Conservation (phyloP, 148 eudicot species). For the Vaccinium macrocarpon region DNA sequence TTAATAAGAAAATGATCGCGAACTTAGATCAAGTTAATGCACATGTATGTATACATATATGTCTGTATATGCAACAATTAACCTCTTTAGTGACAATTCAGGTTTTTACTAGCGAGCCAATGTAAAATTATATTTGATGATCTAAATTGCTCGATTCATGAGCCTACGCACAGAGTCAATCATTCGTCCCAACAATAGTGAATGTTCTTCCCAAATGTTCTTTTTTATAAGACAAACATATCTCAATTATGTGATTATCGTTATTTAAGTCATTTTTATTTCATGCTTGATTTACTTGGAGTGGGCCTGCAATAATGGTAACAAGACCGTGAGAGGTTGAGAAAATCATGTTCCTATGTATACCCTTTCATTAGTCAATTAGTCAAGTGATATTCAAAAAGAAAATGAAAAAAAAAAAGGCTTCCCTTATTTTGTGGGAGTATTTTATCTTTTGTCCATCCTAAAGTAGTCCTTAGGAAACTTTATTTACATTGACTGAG, state of each 20-base stretch:
- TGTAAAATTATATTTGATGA: neutral
- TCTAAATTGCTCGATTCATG: neutral
- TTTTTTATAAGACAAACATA: neutral
- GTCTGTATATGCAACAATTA: too few relatives aligned
- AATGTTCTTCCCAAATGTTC: too few relatives aligned
- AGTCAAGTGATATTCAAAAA: neutral
- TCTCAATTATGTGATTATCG: neutral
- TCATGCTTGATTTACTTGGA: too few relatives aligned
- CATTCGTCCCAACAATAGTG: neutral
- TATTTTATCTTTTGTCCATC: neutral
- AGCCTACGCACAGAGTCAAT: neutral
- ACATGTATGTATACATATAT: too few relatives aligned
- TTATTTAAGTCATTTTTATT: too few relatives aligned
- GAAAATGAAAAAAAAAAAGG: neutral
- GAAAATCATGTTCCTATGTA: neutral
- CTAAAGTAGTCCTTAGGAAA: neutral
- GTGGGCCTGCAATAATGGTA: too few relatives aligned
- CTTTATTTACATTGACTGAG: neutral
- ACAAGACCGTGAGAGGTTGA: neutral
- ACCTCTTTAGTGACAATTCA: neutral
- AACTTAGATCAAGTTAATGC: neutral
- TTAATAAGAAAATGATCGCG: too few relatives aligned
- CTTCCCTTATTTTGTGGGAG: neutral
- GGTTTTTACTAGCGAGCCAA: neutral
- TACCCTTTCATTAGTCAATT: neutral